Conservation (phyloP, 2,329 filamentous ascomycete species). For the Xylariaceae sp. region DNA sequence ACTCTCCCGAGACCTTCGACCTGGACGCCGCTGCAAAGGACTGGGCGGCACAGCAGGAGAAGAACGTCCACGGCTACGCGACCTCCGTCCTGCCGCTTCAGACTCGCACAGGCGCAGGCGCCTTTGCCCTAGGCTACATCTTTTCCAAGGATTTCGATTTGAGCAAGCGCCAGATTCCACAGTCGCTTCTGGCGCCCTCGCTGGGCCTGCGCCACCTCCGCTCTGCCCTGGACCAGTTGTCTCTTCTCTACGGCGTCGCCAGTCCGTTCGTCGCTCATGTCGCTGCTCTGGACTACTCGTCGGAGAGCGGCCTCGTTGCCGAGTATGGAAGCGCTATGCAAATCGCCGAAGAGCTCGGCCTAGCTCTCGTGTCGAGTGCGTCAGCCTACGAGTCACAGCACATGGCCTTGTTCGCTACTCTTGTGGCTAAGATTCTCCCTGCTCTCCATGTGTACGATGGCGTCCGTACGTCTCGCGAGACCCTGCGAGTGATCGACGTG, state of each 20-base stretch:
- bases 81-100: conserved; percentile 77
- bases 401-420: conserved; percentile 83
- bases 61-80: conserved; percentile 76
- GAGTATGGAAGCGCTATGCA: conserved; percentile 80
- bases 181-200: conserved; percentile 83
- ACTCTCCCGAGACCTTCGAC: conserved; percentile 90
- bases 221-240: conserved; percentile 82
- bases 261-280: conserved; percentile 92
- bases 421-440: conserved; percentile 73
- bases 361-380: conserved; percentile 77
- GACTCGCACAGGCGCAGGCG: conserved; percentile 81
- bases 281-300: conserved; percentile 80
- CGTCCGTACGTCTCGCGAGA: conserved; percentile 75
- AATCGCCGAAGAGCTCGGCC: conserved; percentile 81
- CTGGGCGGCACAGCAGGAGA: conserved; percentile 65
- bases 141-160: conserved; percentile 97
- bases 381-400: conserved; percentile 92
- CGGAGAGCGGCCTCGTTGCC: conserved; percentile 65
- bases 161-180: conserved; percentile 83
- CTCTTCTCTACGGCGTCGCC: conserved; percentile 82
- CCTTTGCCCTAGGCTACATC: conserved; percentile 90
- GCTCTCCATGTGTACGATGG: conserved; percentile 87
- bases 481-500: conserved; percentile 75
- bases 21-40: conserved; percentile 75
- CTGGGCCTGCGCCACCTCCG: conserved; percentile 76